phyloP scores from a whole-genome alignment of 495 filamentous ascomycete species.

The Achaetomiella virescens region DNA sequence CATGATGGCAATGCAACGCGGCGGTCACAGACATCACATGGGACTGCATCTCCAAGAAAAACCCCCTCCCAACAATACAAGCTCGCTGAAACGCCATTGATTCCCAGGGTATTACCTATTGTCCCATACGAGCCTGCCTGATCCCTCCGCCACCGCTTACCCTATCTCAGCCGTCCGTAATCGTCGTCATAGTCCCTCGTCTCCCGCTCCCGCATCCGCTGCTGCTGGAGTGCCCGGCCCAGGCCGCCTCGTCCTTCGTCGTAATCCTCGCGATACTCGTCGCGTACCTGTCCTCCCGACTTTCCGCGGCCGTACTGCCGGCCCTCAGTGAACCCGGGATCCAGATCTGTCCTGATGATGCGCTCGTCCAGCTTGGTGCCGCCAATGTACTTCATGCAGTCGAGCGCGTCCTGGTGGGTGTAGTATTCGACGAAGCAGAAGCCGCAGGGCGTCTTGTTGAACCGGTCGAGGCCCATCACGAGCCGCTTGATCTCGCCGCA shows the following conservation, averaged over 20 bases:
- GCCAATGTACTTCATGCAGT: constrained; percentile 97
- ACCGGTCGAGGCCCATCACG: constrained; percentile 96
- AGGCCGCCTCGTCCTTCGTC: constrained; percentile 86
- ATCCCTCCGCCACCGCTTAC: neutral
- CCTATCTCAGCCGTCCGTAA: constrained; percentile 42
- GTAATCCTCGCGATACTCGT: constrained; percentile 95
- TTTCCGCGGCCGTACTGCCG: constrained; percentile 87
- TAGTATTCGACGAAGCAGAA: constrained; percentile 99
- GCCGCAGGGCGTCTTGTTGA: constrained; percentile 94
- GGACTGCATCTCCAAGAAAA: too few relatives aligned
- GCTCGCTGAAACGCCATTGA: constrained; percentile 5
- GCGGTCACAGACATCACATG: neutral
- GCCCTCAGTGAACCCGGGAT: constrained; percentile 92
- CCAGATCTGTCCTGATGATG: constrained; percentile 92
- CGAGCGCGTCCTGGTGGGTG: constrained; percentile 89
- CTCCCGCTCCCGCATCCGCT: constrained; percentile 55
- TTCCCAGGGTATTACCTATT: constrained; percentile 17
- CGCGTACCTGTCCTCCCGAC: constrained; percentile 92
- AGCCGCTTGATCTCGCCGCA: constrained; percentile 96
- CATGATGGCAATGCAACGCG: neutral
- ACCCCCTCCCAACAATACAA: too few relatives aligned
- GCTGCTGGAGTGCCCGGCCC: constrained; percentile 57
- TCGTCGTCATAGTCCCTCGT: constrained; percentile 43
- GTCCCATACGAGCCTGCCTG: neutral
- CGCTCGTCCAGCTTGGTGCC: constrained; percentile 98